Base-by-base conservation (phyloP, 257 asterid genomes). In the Solanum chiquidenum region DNA sequence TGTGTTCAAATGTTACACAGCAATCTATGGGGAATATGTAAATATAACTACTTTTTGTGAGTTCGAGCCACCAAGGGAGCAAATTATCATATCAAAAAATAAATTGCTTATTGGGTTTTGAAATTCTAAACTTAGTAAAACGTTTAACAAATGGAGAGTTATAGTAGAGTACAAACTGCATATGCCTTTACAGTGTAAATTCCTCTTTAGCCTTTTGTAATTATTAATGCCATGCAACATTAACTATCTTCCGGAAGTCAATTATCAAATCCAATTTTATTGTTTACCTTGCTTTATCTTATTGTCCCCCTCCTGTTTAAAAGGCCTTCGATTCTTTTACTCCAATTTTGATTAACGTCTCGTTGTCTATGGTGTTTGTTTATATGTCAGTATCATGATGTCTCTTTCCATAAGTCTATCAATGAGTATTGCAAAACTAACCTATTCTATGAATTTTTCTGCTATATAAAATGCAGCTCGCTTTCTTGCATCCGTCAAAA, bases 401-500 rank as follows among this genome's bases (percentile, higher is more conserved):
- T 27, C 29, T 80, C 68, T 27, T 29, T 46, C 68, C 27, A 46
- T 46, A 27, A 25, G 1, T 46, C 27, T 46, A 18, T 62, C 68
- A 13, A 49, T 49, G 29, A 18, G 21, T 29, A 49, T 9, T 80
- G 20, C 68, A 80, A 18, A 16, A 18, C 42, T 80, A 18, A 80
- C 68, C 29, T 80, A 46, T 80, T 1, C 69, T 27, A 1, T 5
- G 38, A 18, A 27, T 46, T 46, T 79, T 21, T 23, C 42, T 84
- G 85, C 88, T 87, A 40, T 49, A 46, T 34, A 66, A 34, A 83
- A 66, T 55, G 88, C 97, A 97, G 99, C 99, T 97, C 60, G 60
- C 91, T 89, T 97, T 97, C 96, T 86, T 94, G 89, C 99, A 96
- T 82, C 98, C 99, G 8, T 96, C 99, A 60, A 95, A 91, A 88